A percentile compares a stretch with the other conserved stretches of the same genome.
Evolutionary conservation across 345 rosid species (phyloP).

Genomic region (Psidium friedrichsthalianum): DNA sequence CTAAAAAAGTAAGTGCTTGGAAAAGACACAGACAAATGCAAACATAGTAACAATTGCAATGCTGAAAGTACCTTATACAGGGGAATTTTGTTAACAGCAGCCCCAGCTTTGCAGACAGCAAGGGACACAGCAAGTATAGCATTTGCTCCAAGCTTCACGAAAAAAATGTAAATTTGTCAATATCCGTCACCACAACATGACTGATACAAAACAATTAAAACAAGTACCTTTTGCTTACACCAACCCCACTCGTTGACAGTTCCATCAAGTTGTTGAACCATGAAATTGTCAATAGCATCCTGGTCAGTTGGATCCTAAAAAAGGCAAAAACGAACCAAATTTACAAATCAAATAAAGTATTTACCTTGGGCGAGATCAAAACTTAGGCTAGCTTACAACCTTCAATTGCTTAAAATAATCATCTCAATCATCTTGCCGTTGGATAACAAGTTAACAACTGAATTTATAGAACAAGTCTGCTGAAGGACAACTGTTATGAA

Average conservation of each 20-base stretch:
- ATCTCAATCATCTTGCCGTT: not conserved
- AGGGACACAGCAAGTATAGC: slow-evolving; percentile 93
- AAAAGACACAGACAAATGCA: not conserved
- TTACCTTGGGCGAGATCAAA: not conserved
- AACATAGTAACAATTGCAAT: not conserved
- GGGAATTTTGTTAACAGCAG: slow-evolving; percentile 48
- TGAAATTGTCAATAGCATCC: slow-evolving; percentile 67
- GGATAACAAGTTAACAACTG: not conserved
- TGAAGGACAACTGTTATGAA: not conserved
- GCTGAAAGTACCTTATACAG: slow-evolving; percentile 55
- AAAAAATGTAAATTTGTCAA: not conserved
- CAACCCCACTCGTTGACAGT: slow-evolving; percentile 99
- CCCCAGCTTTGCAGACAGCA: slow-evolving; percentile 91
- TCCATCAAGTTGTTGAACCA: slow-evolving; percentile 94
- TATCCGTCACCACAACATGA: not conserved
- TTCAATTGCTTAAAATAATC: not conserved
- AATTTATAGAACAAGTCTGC: not conserved
- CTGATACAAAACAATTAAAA: not conserved
- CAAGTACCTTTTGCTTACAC: slow-evolving; percentile 89
- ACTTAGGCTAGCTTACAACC: not conserved
- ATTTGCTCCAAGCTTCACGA: slow-evolving; percentile 76
- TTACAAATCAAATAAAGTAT: not conserved
- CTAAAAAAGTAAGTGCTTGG: not conserved
- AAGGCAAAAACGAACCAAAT: not conserved
- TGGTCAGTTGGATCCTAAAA: slow-evolving; percentile 84